Conservation (phyloP, 1,284 basidiomycete species). For the Cutaneotrichosporon dermatis region DNA sequence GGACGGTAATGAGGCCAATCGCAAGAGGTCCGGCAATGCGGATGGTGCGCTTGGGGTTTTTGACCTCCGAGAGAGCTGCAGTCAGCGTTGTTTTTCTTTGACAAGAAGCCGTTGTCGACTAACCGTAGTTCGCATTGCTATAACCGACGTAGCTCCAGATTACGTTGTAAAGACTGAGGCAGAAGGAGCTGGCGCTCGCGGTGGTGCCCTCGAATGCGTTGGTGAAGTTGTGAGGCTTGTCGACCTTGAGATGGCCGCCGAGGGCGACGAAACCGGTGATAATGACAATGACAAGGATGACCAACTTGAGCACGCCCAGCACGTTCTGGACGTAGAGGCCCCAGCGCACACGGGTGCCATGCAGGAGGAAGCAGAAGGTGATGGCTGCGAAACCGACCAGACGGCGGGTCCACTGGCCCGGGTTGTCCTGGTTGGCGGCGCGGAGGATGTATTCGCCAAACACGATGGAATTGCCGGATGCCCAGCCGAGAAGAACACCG, state of each 20-base stretch:
- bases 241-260: constrained; percentile 50
- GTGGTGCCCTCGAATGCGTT: constrained; percentile 54
- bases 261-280: constrained; percentile 55
- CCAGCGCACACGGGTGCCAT: neutral
- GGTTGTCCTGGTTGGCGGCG: constrained; percentile 13
- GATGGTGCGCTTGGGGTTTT: constrained; percentile 36
- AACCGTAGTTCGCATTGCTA: constrained; percentile 46
- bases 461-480: constrained; percentile 12
- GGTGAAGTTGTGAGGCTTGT: constrained; percentile 52
- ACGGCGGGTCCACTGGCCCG: constrained; percentile 23
- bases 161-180: constrained; percentile 37
- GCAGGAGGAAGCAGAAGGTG: neutral
- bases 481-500: constrained; percentile 22
- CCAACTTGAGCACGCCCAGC: neutral
- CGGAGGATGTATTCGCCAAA: constrained; percentile 23
- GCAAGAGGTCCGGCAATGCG: constrained; percentile 29
- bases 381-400: constrained; percentile 5
- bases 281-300: constrained; percentile 29
- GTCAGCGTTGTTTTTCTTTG: constrained; percentile 31
- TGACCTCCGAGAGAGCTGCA: constrained; percentile 51
- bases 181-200: constrained; percentile 50
- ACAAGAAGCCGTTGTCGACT: no score
- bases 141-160: constrained; percentile 47
- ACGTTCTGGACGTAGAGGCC: neutral
- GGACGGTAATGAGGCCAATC: constrained; percentile 27